Conservation (phyloP, 345 rosid species). For the Acer yangbiense region DNA sequence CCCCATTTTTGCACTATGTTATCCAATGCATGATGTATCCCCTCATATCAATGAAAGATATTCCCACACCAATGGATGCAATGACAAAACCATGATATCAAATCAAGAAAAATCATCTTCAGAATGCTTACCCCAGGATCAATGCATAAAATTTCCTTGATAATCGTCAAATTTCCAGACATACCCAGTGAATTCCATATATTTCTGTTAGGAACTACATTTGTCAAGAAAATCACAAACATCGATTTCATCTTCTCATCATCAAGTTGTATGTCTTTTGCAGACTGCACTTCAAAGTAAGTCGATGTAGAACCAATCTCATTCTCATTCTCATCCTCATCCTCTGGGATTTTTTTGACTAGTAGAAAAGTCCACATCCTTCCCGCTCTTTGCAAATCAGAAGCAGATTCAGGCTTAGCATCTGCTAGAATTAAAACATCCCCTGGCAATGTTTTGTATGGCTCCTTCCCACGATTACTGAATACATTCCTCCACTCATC, state of each 20-base stretch:
- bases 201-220: slow-evolving; percentile 33
- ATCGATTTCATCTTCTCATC: slow-evolving; percentile 19
- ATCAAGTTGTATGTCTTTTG: slow-evolving; percentile 11
- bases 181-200: slow-evolving; percentile 44
- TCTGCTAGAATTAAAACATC: slow-evolving; percentile 40
- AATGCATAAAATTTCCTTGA: slow-evolving; percentile 27
- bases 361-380: slow-evolving; percentile 34
- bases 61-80: not conserved
- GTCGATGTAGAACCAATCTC: slow-evolving; percentile 2
- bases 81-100: not conserved
- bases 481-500: slow-evolving; percentile 39
- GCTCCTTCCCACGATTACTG: slow-evolving; percentile 21
- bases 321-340: not conserved
- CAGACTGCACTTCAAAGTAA: slow-evolving; percentile 25
- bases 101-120: not conserved
- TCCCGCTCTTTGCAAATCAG: slow-evolving; percentile 36
- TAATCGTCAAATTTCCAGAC: slow-evolving; percentile 24
- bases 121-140: slow-evolving; percentile 35
- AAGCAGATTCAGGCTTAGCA: slow-evolving; percentile 35
- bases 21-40: not conserved
- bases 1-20: too few species aligned
- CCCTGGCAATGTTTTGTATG: slow-evolving; percentile 42
- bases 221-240: slow-evolving; percentile 34
- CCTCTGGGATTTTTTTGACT: slow-evolving; percentile 9
- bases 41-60: too few species aligned